Percentiles rank a stretch among this genome's conserved stretches.
Evolutionary conservation across 1,284 basidiomycete species (phyloP).

Genomic region (Rhodotorula glutinis): DNA sequence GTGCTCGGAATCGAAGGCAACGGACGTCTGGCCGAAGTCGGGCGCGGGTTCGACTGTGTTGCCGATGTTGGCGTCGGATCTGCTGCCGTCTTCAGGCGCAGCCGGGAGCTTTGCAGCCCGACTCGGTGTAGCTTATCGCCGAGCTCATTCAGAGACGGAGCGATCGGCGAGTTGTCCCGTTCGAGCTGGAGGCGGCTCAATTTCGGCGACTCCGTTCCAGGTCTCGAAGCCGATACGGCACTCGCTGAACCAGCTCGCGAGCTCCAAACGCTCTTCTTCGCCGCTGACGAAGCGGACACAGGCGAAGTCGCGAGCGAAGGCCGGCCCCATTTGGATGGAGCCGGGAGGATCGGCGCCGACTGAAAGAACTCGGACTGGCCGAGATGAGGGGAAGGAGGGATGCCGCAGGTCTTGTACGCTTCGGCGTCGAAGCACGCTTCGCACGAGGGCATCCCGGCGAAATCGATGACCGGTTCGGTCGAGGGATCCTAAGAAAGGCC

Average conservation of each 20-base stretch:
- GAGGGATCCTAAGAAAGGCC: slow-evolving; percentile 1
- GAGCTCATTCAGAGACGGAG: slow-evolving; percentile 27
- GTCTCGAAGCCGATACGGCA: no score
- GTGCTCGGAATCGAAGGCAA: no score
- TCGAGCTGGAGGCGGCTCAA: slow-evolving; percentile 18
- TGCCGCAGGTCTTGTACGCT: slow-evolving; percentile 20
- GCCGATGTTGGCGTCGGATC: no score
- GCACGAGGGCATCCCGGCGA: slow-evolving; percentile 28
- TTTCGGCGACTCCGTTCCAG: not conserved
- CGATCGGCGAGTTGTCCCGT: slow-evolving; percentile 32
- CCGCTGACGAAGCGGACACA: no score
- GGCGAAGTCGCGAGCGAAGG: not conserved
- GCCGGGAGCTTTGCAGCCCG: slow-evolving; percentile 2
- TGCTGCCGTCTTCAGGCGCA: not conserved
- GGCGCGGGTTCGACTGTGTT: no score
- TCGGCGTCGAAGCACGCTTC: slow-evolving; percentile 36
- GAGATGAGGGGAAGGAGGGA: slow-evolving; percentile 28
- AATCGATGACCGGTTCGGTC: slow-evolving; percentile 26
- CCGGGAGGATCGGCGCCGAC: slow-evolving; percentile 8
- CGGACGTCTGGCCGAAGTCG: no score
- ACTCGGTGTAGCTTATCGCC: slow-evolving; percentile 23
- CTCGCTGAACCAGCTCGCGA: not conserved
- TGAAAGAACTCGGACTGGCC: slow-evolving; percentile 8
- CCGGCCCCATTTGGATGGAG: slow-evolving; percentile 28
- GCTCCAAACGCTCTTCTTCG: slow-evolving; percentile 15